Base-by-base conservation (phyloP, 192 early-diverging fungal genomes). In the Backusella liffmaniae region DNA sequence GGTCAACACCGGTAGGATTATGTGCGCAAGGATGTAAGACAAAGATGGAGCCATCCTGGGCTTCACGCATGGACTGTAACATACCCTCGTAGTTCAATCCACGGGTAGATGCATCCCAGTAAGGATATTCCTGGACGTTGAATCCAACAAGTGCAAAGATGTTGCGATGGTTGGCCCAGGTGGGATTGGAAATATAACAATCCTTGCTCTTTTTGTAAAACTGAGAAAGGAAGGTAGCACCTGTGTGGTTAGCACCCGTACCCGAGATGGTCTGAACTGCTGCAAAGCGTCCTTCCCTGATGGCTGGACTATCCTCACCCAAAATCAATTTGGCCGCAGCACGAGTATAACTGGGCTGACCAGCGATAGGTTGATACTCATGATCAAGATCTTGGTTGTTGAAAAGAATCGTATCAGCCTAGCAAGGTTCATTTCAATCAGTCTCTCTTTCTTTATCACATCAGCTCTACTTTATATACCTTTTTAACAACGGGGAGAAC, bases 1-100 rank as follows among this genome's bases (percentile, higher is more conserved):
- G 98, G 80, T 99, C 98, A 46, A 99, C 96, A 81, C 98, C 98
- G 0, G 98, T 99, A 35, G 98, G 98, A 89, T 99, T 99, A 85
- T 99, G 98, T 21, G 98, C 98, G 77, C 98, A 99, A 9, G 96
- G 93, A 84, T 99, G 98, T 26, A 99, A 81, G 66, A 98, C 82
- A 71, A 99, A 82, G 77, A 98, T 94, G 23, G 95, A 96, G 46
- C 91, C 89, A 13, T 82, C 76, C 18, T 93, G 92, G 21, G 98
- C 98, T 0, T 74, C 80, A 37, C 88, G 82, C 66, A 97, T 87
- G 41, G 86, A 79, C 9, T 77, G 79, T 35, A 98, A 78, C 86
- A 97, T 88, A 7, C 91, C 94, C 34, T 92, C 86, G 36, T 96
- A 87, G 71, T 95, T 91, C 44, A 99, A 87, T 1, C 91, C 91